phyloP scores from a whole-genome alignment of 2,329 filamentous ascomycete species.

The Cladosporium sp. region DNA sequence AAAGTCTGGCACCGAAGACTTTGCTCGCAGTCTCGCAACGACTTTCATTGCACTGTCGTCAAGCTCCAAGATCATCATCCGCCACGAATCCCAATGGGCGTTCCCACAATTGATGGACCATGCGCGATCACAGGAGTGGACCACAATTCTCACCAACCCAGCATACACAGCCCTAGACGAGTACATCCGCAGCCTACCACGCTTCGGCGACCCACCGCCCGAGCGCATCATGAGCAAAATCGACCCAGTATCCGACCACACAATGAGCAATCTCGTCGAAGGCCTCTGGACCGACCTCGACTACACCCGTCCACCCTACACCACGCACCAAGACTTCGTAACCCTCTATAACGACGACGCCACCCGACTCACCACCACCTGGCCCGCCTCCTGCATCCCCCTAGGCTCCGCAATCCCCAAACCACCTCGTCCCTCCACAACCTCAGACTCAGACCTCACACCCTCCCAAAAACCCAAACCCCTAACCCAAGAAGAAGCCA shows the following conservation, averaged over 20 bases:
- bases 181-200: slow-evolving; percentile 46
- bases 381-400: slow-evolving; percentile 34
- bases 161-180: slow-evolving; percentile 45
- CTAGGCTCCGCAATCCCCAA: slow-evolving; percentile 31
- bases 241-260: slow-evolving; percentile 46
- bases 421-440: slow-evolving; percentile 5
- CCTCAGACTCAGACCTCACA: slow-evolving; percentile 13
- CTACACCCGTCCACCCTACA: slow-evolving; percentile 40
- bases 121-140: slow-evolving; percentile 40
- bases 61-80: slow-evolving; percentile 53
- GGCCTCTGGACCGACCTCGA: slow-evolving; percentile 48
- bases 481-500: slow-evolving; percentile 20
- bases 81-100: slow-evolving; percentile 54
- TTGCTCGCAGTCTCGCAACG: slow-evolving; percentile 42
- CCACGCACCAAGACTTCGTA: slow-evolving; percentile 43
- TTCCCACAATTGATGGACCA: slow-evolving; percentile 47
- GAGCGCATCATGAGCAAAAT: slow-evolving; percentile 43
- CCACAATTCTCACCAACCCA: slow-evolving; percentile 39
- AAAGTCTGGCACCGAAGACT: slow-evolving; percentile 38
- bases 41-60: slow-evolving; percentile 46
- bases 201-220: slow-evolving; percentile 42
- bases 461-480: slow-evolving; percentile 21
- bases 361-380: neutral
- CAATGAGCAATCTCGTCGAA: slow-evolving; percentile 46
- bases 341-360: slow-evolving; percentile 35